Base-by-base conservation (phyloP, 257 asterid genomes). In the Leonotis leonurus region DNA sequence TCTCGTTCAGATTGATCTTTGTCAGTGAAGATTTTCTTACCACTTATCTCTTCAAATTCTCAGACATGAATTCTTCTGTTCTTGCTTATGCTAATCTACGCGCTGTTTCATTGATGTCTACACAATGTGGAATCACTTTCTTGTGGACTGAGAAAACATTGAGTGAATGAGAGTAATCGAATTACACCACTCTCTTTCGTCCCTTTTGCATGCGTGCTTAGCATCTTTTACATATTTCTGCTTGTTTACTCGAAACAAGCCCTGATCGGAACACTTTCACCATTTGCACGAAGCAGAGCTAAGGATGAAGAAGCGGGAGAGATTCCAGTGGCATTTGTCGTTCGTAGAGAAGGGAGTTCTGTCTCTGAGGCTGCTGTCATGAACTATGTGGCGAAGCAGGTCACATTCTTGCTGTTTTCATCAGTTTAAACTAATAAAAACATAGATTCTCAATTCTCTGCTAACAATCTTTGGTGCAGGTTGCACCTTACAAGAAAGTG, bases 301-400 rank as follows among this genome's bases (percentile, higher is more conserved):
- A 69, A 65, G 30, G 86, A 90, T 25, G 89, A 83, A 67, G 95
- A 83, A 69, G 89, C 85, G 4, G 98, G 96, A 29, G 98, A 90
- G 74, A 83, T 90, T 61, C 96, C 98, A 0, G 89, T 88, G 59
- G 98, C 96, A 26, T 85, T 83, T 73, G 86, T 85, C 2, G 95
- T 80, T n/a, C 78, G 53, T 32, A 83, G 69, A 62, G 66, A 78
- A 2, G 87, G 85, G 32, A 77, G 84, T 54, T 62, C 67, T 16
- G 69, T 82, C 68, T 74, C 88, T 5, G 70, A 77, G 65, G 73
- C 82, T 44, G 74, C 69, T 60, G 70, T 90, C 25, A 74, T 88
- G 21, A 74, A 73, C 56, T 88, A 77, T 35, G 88, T 88, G 21
- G 83, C 95, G 2, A 82, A 77, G 53, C 85, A 85, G 87, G 97